A percentile compares a stretch with the other conserved stretches of the same genome.
These are phyloP conservation scores for Aspergillus sp. DNA, from an alignment of 2,329 filamentous ascomycete genomes.

Conservation along the genomic window DNA sequence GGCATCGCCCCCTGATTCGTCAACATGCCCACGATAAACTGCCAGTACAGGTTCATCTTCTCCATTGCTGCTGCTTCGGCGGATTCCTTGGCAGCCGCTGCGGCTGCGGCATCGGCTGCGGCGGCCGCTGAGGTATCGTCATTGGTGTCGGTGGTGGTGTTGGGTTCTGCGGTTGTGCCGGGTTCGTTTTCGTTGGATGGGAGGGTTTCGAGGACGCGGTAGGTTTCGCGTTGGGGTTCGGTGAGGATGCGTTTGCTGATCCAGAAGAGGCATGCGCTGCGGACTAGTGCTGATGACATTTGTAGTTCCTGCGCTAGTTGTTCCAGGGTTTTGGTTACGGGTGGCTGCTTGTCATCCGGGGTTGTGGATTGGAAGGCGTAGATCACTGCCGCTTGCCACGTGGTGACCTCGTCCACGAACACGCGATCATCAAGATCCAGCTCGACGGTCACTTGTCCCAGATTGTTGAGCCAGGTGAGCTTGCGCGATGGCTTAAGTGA, in stretches of 20 bases:
- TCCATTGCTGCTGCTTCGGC: constrained; percentile 57
- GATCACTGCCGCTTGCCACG: constrained; percentile 83
- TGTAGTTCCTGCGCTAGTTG: constrained; percentile 45
- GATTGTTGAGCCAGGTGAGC: constrained; percentile 76
- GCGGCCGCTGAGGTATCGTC: constrained; percentile 19
- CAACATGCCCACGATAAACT: constrained; percentile 91
- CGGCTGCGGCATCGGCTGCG: constrained; percentile 36
- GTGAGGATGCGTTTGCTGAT: constrained; percentile 50
- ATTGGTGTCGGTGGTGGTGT: constrained; percentile 19
- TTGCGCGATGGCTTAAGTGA: constrained; percentile 75
- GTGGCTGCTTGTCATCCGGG: constrained; percentile 19
- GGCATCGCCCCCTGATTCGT: constrained; percentile 87
- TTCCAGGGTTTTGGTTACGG: constrained; percentile 32
- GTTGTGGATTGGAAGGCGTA: constrained; percentile 62
- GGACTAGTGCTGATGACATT: constrained; percentile 53
- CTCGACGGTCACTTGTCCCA: constrained; percentile 73
- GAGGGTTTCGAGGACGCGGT: constrained; percentile 51
- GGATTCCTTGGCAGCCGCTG: constrained; percentile 38
- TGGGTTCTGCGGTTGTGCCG: constrained; percentile 14
- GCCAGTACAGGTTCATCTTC: constrained; percentile 71
- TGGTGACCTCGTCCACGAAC: constrained; percentile 63
- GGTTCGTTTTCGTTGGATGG: constrained; percentile 25
- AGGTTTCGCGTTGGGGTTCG: constrained; percentile 45
- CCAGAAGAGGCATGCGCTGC: constrained; percentile 57
- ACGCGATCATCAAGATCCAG: constrained; percentile 76